A percentile compares a stretch with the other conserved stretches of the same genome.
Evolutionary conservation across 2,329 filamentous ascomycete genomes (phyloP).

Genomic region (Nigrograna mackinnonii): DNA sequence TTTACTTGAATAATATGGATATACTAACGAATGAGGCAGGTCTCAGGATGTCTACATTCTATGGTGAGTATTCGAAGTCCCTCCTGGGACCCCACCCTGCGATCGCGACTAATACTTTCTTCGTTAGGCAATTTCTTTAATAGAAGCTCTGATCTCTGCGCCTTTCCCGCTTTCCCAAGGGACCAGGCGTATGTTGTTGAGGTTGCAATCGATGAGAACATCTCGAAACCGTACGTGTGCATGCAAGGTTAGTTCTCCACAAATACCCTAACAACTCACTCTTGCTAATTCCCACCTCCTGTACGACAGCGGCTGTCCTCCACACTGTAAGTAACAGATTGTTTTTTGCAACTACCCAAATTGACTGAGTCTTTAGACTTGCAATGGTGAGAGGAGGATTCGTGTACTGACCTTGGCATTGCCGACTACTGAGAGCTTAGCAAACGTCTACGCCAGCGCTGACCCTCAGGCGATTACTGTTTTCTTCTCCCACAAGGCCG

Average conservation of each 20-base stretch:
- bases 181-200: slow-evolving; percentile 98
- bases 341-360: too few relatives aligned
- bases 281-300: slow-evolving; percentile 41
- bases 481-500: slow-evolving; percentile 97
- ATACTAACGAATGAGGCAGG: too few relatives aligned
- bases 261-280: too few relatives aligned
- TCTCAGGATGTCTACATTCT: slow-evolving; percentile 95
- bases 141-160: slow-evolving; percentile 93
- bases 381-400: slow-evolving; percentile 94
- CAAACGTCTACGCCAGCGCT: slow-evolving; percentile 90
- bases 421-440: slow-evolving; percentile 87
- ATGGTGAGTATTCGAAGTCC: too few relatives aligned
- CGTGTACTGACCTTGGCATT: slow-evolving; percentile 91
- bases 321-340: too few relatives aligned
- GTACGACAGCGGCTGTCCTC: slow-evolving; percentile 80
- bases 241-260: too few relatives aligned
- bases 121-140: slow-evolving; percentile 99
- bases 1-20: too few relatives aligned
- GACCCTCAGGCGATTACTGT: slow-evolving; percentile 92
- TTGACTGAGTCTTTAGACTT: too few relatives aligned
- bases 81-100: too few relatives aligned
- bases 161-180: slow-evolving; percentile 95
- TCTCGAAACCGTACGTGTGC: slow-evolving; percentile 89
- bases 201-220: slow-evolving; percentile 93
- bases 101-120: not conserved